Evolutionary conservation across 257 asterid species (phyloP).

Genomic region (Solanum medicagineum): DNA sequence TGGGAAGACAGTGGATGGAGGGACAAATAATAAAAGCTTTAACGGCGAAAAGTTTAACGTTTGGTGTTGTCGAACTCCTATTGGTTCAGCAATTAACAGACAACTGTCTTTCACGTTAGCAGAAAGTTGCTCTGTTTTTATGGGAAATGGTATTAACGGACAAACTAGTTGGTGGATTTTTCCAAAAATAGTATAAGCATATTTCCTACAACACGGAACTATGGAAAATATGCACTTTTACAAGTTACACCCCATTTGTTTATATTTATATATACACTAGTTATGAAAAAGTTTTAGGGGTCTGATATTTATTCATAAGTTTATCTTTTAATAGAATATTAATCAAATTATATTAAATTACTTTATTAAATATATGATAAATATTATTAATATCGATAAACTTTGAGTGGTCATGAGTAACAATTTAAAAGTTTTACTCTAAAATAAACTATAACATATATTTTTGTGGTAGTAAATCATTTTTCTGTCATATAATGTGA

Average conservation of each 20-base stretch:
- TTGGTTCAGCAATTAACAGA: slow-evolving; percentile 24
- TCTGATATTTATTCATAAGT: too few species aligned
- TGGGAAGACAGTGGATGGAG: slow-evolving; percentile 13
- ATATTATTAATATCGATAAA: too few species aligned
- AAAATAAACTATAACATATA: too few species aligned
- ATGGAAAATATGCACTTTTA: background rate
- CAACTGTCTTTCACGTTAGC: slow-evolving; percentile 27
- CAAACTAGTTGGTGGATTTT: slow-evolving; percentile 25
- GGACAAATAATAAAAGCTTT: slow-evolving; percentile 13
- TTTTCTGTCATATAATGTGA: too few species aligned
- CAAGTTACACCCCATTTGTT: background rate
- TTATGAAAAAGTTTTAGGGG: too few species aligned
- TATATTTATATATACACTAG: too few species aligned
- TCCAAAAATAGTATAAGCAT: background rate
- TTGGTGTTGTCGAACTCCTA: slow-evolving; percentile 5
- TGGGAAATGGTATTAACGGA: slow-evolving; percentile 43
- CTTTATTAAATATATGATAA: too few species aligned
- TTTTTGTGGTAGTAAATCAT: too few species aligned
- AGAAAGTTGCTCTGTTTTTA: slow-evolving; percentile 10
- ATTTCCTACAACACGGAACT: background rate
- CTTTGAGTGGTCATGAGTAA: too few species aligned
- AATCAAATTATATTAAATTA: too few species aligned
- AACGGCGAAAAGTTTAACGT: slow-evolving; percentile 24
- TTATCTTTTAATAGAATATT: too few species aligned
- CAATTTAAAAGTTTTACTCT: too few species aligned